These are phyloP conservation scores for Camellia sinensis DNA, from an alignment of 148 eudicot species.

Conservation along the genomic window DNA sequence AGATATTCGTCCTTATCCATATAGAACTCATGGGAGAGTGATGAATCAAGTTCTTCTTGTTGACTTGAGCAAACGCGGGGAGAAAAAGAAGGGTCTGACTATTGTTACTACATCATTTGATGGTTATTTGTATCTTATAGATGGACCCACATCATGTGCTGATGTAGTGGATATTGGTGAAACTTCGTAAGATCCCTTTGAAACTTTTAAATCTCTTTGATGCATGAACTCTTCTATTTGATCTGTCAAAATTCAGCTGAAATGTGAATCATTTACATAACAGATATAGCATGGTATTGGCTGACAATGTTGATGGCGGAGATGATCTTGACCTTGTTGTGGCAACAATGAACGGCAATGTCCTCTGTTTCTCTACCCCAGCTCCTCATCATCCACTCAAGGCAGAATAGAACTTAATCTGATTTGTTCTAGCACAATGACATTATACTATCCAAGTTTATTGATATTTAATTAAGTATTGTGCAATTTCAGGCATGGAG, in stretches of 20 bases:
- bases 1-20: conserved; percentile 78
- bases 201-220: conserved; percentile 2
- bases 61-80: conserved; percentile 81
- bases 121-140: conserved; percentile 94
- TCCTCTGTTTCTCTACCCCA: conserved; percentile 96
- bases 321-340: conserved; percentile 99
- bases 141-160: conserved; percentile 95
- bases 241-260: conserved; percentile 3
- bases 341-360: conserved; percentile 98
- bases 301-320: conserved; percentile 97
- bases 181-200: conserved; percentile 71
- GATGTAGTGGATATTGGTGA: conserved; percentile 99
- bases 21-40: conserved; percentile 95
- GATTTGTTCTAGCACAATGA: not conserved
- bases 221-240: not conserved
- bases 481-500: conserved; percentile 71
- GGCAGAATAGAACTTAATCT: conserved; percentile 32
- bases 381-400: conserved; percentile 92
- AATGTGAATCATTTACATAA: conserved; percentile 21
- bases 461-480: not conserved
- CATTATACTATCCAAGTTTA: not conserved
- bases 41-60: conserved; percentile 95
- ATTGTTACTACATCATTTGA: conserved; percentile 95
- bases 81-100: conserved; percentile 82
- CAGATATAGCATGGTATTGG: conserved; percentile 99